These are phyloP conservation scores for Circinella umbellata DNA, from an alignment of 371 early-diverging fungal species.

Conservation along the genomic window DNA sequence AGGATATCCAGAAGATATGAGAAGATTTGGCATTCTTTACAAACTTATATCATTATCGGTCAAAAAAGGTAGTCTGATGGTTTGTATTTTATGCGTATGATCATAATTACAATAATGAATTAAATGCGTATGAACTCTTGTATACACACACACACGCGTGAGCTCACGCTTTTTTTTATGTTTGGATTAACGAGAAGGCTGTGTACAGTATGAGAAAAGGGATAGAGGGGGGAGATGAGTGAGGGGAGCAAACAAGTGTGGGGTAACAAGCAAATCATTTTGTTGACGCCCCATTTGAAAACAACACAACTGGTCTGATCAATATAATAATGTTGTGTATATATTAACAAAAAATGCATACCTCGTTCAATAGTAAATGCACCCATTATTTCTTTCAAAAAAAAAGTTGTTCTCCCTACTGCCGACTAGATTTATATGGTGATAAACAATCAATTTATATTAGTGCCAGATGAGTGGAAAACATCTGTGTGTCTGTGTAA, in stretches of 20 bases:
- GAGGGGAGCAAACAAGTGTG: not conserved
- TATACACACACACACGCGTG: no score
- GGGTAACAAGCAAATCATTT: not conserved
- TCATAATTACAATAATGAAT: no score
- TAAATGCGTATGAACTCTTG: no score
- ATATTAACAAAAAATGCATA: constrained; percentile 31
- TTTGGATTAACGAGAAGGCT: no score
- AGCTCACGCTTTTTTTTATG: no score
- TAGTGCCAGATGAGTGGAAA: no score
- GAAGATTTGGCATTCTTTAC: constrained; percentile 6
- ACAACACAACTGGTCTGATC: constrained; percentile 2
- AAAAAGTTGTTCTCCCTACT: constrained; percentile 7
- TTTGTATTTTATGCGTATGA: no score
- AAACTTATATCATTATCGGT: not conserved
- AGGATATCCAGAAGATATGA: not conserved
- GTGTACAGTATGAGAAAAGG: no score
- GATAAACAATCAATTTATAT: no score
- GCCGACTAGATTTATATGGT: not conserved
- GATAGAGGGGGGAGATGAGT: not conserved
- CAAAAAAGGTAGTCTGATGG: no score
- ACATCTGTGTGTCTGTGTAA: no score
- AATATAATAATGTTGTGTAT: constrained; percentile 2
- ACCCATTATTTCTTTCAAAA: constrained; percentile 26
- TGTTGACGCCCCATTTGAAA: not conserved
- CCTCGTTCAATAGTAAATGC: constrained; percentile 54